A percentile compares a stretch with the other conserved stretches of the same genome.
These are phyloP conservation scores for Apiotrichum gamsii DNA, from an alignment of 1,284 basidiomycete species.

Conservation along the genomic window DNA sequence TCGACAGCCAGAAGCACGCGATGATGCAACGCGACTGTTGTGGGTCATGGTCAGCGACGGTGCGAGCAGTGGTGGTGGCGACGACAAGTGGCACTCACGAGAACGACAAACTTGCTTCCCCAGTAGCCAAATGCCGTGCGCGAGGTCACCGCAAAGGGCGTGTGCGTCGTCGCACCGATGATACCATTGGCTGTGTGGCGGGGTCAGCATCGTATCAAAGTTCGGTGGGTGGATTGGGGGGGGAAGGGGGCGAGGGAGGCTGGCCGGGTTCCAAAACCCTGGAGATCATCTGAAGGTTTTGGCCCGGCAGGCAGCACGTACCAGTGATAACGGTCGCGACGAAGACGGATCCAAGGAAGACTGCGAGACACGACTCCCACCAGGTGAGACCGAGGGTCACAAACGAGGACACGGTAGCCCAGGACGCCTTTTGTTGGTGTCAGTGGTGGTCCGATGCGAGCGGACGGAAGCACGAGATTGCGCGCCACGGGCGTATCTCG, in stretches of 20 bases:
- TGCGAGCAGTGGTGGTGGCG: constrained; percentile 9
- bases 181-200: constrained; percentile 58
- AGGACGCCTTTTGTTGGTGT: no score
- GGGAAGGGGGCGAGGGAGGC: no score
- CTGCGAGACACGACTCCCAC: constrained; percentile 31
- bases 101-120: constrained; percentile 49
- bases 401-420: constrained; percentile 35
- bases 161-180: constrained; percentile 62
- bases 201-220: no score
- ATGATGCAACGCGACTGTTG: constrained; percentile 58
- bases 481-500: no score
- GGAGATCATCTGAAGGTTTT: not conserved
- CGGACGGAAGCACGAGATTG: no score
- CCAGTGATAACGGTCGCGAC: constrained; percentile 32
- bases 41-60: no score
- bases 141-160: constrained; percentile 65
- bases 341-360: constrained; percentile 28
- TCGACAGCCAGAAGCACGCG: constrained; percentile 71
- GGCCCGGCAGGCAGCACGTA: constrained; percentile 4
- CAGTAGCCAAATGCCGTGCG: constrained; percentile 73
- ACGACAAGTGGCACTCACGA: constrained; percentile 9
- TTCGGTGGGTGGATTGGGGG: no score
- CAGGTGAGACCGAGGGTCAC: constrained; percentile 38
- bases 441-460: constrained; percentile 15
- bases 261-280: no score